phyloP scores from a whole-genome alignment of 768 basidiomycete genomes.

The Boletales sp. region DNA sequence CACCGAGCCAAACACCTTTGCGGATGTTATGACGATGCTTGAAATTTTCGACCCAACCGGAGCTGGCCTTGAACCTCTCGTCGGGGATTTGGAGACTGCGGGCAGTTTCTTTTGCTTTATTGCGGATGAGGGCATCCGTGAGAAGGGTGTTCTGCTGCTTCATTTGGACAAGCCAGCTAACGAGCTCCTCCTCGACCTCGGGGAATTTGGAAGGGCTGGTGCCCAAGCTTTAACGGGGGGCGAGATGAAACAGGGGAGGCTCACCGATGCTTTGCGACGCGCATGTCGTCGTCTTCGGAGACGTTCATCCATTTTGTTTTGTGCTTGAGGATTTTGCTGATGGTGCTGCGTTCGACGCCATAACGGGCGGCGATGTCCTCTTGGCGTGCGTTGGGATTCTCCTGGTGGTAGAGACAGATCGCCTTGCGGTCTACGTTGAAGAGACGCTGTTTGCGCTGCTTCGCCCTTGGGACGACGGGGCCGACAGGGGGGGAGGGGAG shows the following conservation, averaged over 20 bases:
- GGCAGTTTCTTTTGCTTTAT: constrained; percentile 67
- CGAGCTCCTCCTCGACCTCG: constrained; percentile 64
- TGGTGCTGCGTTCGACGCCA: constrained; percentile 87
- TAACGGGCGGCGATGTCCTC: constrained; percentile 79
- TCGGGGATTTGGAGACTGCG: constrained; percentile 50
- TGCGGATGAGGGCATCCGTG: constrained; percentile 61
- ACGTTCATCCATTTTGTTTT: constrained; percentile 80
- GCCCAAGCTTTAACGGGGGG: constrained; percentile 4
- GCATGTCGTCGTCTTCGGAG: constrained; percentile 52
- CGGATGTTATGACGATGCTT: constrained; percentile 78
- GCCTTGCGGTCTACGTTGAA: constrained; percentile 70
- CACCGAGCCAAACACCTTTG: constrained; percentile 54
- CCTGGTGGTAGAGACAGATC: constrained; percentile 65
- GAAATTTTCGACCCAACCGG: constrained; percentile 92
- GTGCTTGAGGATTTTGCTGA: constrained; percentile 87
- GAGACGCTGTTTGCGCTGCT: constrained; percentile 71
- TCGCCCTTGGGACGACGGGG: constrained; percentile 34
- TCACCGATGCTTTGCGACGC: constrained; percentile 70
- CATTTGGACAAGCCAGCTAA: constrained; percentile 57
- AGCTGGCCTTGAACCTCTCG: constrained; percentile 86
- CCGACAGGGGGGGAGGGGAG: constrained; percentile 27
- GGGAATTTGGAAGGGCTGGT: constrained; percentile 78
- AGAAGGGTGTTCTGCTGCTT: constrained; percentile 46
- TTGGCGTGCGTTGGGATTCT: constrained; percentile 69
- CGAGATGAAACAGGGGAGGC: constrained; percentile 6